These are phyloP conservation scores for Phytophthora fragariaefolia DNA, from an alignment of 352 stramenopile species.

Conservation along the genomic window DNA sequence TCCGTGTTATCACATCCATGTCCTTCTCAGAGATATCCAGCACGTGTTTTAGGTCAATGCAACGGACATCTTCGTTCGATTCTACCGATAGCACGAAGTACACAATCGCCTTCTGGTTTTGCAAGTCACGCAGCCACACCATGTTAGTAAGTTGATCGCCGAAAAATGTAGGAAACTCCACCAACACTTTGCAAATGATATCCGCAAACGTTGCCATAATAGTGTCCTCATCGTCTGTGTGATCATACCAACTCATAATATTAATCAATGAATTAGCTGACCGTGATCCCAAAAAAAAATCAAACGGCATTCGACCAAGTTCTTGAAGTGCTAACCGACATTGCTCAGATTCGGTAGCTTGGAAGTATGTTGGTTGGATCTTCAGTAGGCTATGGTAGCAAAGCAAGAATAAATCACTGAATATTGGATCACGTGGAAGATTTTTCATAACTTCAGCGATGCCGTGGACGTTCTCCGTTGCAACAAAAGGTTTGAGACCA, in stretches of 20 bases:
- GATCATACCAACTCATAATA: slow-evolving; percentile 51
- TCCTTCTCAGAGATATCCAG: slow-evolving; percentile 56
- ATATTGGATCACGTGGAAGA: slow-evolving; percentile 71
- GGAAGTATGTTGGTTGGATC: slow-evolving; percentile 68
- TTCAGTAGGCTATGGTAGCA: slow-evolving; percentile 65
- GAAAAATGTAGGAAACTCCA: slow-evolving; percentile 68
- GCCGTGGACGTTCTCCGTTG: slow-evolving; percentile 69
- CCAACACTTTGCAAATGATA: slow-evolving; percentile 69
- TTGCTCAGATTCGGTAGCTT: slow-evolving; percentile 48
- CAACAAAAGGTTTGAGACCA: slow-evolving; percentile 60
- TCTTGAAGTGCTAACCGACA: slow-evolving; percentile 59
- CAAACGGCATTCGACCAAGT: slow-evolving; percentile 67
- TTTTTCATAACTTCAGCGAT: slow-evolving; percentile 87
- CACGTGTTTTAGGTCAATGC: slow-evolving; percentile 64
- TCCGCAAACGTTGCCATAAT: slow-evolving; percentile 66
- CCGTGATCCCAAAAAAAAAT: slow-evolving; percentile 69
- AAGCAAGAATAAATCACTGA: slow-evolving; percentile 81
- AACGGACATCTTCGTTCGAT: slow-evolving; percentile 56
- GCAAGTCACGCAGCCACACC: slow-evolving; percentile 59
- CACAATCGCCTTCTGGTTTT: slow-evolving; percentile 57
- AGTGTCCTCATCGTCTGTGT: slow-evolving; percentile 48
- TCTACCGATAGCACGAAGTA: slow-evolving; percentile 73
- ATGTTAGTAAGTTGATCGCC: slow-evolving; percentile 76
- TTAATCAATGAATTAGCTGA: slow-evolving; percentile 64
- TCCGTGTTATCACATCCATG: slow-evolving; percentile 64